Base-by-base conservation (phyloP, 345 rosid genomes). In the Euclidium syriacum region DNA sequence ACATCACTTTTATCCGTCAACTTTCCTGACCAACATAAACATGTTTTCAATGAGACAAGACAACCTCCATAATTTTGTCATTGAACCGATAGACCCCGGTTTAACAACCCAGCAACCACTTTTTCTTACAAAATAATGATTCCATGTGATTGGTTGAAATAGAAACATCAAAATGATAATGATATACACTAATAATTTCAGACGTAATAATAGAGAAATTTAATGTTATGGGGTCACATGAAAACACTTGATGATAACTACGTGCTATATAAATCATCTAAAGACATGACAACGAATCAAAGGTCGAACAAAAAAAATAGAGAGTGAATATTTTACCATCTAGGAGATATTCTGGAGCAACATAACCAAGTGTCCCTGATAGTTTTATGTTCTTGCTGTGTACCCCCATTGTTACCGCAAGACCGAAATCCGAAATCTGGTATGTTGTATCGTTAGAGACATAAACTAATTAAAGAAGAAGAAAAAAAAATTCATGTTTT, bases 351-450 rank as follows among this genome's bases (percentile, higher is more conserved):
- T 94, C 99, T 0, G 99, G 99, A 10, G 99, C 96, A 10, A 94
- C 82, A 65, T 94, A 90, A 52, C 99, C 99, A 59, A 90, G 77
- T 2, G 99, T 94, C 67, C 99, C 99, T 2, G 99, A 94, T 62
- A 94, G 86, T 79, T 90, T 87, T 67, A 80, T 76, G 65, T 78
- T 83, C 81, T 72, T 84, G 68, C 84, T 79, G 14, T 79, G 80
- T 43, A 78, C 43, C 61, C 85, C 85, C 62, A 78, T 84, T 12
- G 81, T 74, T 71, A 94, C 85, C 20, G 99, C 97, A n/a, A 94
- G 91, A 46, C 97, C 97, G 18, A 94, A 94, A 81, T 94, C 99
- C n/a, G 99, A 85, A 8, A 94, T 80, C 99, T 94, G 85, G 64
- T n/a, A 71, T 47, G 14, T 27, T 62, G 11, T 3, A 14, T 17